phyloP scores from a whole-genome alignment of 495 filamentous ascomycete genomes.

The Umbilicaria muhlenbergii region DNA sequence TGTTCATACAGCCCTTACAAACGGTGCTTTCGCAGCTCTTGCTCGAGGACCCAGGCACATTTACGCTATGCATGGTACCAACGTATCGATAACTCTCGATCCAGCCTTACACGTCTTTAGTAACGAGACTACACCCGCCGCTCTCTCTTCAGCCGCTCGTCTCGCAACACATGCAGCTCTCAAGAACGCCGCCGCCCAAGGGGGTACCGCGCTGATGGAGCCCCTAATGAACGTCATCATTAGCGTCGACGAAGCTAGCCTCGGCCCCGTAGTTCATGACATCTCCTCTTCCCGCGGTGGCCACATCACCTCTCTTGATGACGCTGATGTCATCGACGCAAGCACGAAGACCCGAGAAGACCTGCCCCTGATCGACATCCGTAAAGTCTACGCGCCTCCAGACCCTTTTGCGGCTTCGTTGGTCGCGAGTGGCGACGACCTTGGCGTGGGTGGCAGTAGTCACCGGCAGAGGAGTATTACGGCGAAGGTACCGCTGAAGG shows the following conservation, averaged over 20 bases:
- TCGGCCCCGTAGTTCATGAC: slow-evolving; percentile 84
- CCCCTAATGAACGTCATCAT: slow-evolving; percentile 83
- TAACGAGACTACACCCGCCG: slow-evolving; percentile 49
- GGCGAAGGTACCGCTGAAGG: slow-evolving; percentile 78
- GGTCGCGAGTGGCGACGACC: slow-evolving; percentile 11
- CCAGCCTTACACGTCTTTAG: slow-evolving; percentile 48
- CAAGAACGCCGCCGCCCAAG: slow-evolving; percentile 30
- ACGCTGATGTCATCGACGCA: slow-evolving; percentile 29
- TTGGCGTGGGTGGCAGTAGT: slow-evolving; percentile 5
- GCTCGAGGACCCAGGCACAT: slow-evolving; percentile 64
- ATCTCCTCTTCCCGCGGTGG: slow-evolving; percentile 71
- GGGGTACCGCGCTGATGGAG: slow-evolving; percentile 59
- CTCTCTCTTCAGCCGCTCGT: slow-evolving; percentile 64
- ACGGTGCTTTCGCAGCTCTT: slow-evolving; percentile 71
- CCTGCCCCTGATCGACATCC: slow-evolving; percentile 40
- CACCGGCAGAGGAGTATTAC: slow-evolving; percentile 45
- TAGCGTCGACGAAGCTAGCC: slow-evolving; percentile 60
- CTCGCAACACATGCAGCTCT: slow-evolving; percentile 54
- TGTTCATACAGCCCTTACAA: slow-evolving; percentile 50
- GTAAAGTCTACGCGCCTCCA: slow-evolving; percentile 64
- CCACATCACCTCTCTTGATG: slow-evolving; percentile 65
- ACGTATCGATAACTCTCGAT: slow-evolving; percentile 54
- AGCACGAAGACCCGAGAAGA: slow-evolving; percentile 17
- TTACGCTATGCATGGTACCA: slow-evolving; percentile 58
- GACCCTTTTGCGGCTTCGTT: slow-evolving; percentile 58